Base-by-base conservation (phyloP, 257 asterid genomes). In the Euphrasia confusa region DNA sequence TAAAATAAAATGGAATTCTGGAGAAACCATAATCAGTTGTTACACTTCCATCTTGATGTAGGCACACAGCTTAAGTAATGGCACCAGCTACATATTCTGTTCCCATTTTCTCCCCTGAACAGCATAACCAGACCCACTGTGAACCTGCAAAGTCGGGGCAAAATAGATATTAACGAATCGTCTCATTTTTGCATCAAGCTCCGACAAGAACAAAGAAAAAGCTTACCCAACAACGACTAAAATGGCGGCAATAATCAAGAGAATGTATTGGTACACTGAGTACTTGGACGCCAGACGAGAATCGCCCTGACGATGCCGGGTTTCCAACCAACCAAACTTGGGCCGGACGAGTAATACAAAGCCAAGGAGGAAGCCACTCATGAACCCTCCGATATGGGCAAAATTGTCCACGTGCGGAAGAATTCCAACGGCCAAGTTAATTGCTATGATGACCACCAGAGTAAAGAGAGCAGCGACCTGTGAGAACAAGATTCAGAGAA, bases 41-140 rank as follows among this genome's bases (percentile, higher is more conserved):
- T 59, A 60, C 98, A 92, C 54, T 72, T 85, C 98, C 98, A 92
- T 74, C 81, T 81, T 64, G 95, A 86, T 53, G 95, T 92, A 27
- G 97, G 98, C 66, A 92, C 94, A 58, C 98, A 88, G 76, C 97
- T 88, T 47, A 92, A 61, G 47, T 92, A 92, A 78, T 81, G 98
- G 78, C 97, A 92, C 98, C 98, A 92, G 64, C 80, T 70, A 74
- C 98, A 91, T 45, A 64, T 89, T 14, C 80, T 78, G 49, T 83
- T 87, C 8, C 76, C 98, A 15, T 78, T 88, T 64, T 79, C 85
- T 17, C 98, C 98, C 70, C 65, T 84, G 57, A 86, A 88, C 39
- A 92, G 72, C 95, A 78, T 81, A 44, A 83, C 95, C 75, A 84
- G 63, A 40, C 90, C 97, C 52, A 92, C 74, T 0, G 80, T 59